These are phyloP conservation scores for Avena eriantha DNA, from an alignment of 176 grass and related monocot genomes.

Conservation along the genomic window DNA sequence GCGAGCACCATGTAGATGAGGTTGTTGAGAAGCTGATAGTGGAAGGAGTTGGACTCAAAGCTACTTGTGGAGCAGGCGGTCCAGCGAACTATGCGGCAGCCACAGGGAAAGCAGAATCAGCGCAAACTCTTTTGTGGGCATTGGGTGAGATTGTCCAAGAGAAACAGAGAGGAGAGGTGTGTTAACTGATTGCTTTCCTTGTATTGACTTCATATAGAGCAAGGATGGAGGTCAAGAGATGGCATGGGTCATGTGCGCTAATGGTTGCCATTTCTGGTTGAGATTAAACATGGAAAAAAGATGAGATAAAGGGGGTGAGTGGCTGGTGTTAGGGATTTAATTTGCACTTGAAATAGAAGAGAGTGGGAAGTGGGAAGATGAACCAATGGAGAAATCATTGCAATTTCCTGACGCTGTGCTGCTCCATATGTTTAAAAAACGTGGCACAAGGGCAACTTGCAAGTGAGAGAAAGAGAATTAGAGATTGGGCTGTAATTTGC, in stretches of 20 bases:
- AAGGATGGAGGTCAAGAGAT: background rate
- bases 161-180: background rate
- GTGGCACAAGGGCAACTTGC: background rate
- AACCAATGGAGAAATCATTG: background rate
- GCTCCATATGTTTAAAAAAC: background rate
- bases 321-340: background rate
- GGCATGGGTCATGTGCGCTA: background rate
- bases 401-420: background rate
- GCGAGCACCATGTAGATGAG: background rate
- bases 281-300: background rate
- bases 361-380: background rate
- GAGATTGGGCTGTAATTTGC: background rate
- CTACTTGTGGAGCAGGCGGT: background rate
- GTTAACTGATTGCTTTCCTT: background rate
- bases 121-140: background rate
- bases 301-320: background rate
- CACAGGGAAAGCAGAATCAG: background rate
- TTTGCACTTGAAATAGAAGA: background rate
- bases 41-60: slow-evolving; percentile 7
- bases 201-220: background rate
- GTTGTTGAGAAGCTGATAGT: background rate
- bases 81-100: background rate
- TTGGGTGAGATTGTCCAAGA: background rate
- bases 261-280: background rate
- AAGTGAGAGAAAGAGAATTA: background rate